These are phyloP conservation scores for Tinospora cordifolia DNA, from an alignment of 164 flowering plant species.

Conservation along the genomic window DNA sequence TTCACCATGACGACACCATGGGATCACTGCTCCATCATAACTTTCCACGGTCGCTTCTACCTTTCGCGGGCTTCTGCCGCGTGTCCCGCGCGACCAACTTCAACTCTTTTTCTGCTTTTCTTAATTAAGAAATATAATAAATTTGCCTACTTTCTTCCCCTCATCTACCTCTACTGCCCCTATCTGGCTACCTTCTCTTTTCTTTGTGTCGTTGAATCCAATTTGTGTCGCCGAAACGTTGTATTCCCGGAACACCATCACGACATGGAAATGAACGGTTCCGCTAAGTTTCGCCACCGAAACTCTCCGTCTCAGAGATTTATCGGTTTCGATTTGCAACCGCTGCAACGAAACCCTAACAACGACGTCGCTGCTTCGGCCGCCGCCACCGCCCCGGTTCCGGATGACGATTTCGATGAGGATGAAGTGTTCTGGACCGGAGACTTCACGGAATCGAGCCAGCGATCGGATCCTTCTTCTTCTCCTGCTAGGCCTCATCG, in stretches of 20 bases:
- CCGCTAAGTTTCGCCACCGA: slow-evolving; percentile 28
- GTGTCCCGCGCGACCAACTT: background rate
- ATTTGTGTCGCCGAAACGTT: background rate
- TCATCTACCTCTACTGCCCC: background rate
- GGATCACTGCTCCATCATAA: background rate
- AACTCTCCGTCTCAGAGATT: slow-evolving; percentile 38
- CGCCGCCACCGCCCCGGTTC: background rate
- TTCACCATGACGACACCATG: background rate
- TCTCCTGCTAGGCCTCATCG: background rate
- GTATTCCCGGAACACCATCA: background rate
- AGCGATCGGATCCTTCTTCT: background rate
- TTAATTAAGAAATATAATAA: background rate
- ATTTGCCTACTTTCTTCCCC: background rate
- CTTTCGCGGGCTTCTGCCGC: too few species aligned
- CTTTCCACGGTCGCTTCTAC: background rate
- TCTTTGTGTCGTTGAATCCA: background rate
- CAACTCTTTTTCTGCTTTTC: background rate
- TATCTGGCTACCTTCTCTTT: background rate
- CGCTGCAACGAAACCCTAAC: background rate
- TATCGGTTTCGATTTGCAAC: slow-evolving; percentile 32
- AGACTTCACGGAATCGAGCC: slow-evolving; percentile 29
- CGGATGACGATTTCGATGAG: slow-evolving; percentile 47
- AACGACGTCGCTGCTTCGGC: background rate
- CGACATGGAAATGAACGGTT: slow-evolving; percentile 29
- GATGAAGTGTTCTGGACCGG: slow-evolving; percentile 63